Base-by-base conservation (phyloP, 2,329 filamentous ascomycete species). In the Verticillium zaregamsianum region DNA sequence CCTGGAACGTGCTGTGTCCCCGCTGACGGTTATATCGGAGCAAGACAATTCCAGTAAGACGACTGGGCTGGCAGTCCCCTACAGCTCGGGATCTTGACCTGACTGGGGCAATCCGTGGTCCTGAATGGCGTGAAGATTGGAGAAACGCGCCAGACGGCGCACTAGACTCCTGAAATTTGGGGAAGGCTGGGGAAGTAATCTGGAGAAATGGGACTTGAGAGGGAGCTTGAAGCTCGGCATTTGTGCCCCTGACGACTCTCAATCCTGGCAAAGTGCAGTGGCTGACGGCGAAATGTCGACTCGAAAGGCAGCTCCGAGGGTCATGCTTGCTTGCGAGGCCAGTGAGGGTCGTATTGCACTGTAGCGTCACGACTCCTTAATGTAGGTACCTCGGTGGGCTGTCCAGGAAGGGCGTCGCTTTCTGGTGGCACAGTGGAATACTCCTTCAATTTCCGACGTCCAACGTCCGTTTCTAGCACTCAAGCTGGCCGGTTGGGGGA, bases 291-390 rank as follows among this genome's bases (percentile, higher is more conserved):
- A 49, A 23, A 49, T 49, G 20, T n/a, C 45, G 23, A n/a, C n/a
- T n/a, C 9, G 45, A 49, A n/a, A 23, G 17, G 45, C 20, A n/a
- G n/a, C 45, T 49, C 17, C 45, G 45, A 49, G 45, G 45, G n/a
- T 49, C 12, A 49, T 49, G 45, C 45, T 49, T 57, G 14, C 61
- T 57, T 23, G 54, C 59, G 31, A 62, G 55, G 31, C 60, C 62
- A 11, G 62, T 62, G 7, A 15, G 60, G 59, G 54, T 64, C 64
- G 58, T 58, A 64, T 15, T 60, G 60, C 2, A n/a, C 12, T n/a
- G 52, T 57, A 33, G 6, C 45, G 9, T 23, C 37, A 5, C 37
- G 15, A 40, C 37, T 40, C 15, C 14, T n/a, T 15, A 35, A 35
- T 11, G 33, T 35, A 40, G 37, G 6, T 17, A 7, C 3, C 6